Base-by-base conservation (phyloP, 1,284 basidiomycete species). In the Cryptococcus sp. region DNA sequence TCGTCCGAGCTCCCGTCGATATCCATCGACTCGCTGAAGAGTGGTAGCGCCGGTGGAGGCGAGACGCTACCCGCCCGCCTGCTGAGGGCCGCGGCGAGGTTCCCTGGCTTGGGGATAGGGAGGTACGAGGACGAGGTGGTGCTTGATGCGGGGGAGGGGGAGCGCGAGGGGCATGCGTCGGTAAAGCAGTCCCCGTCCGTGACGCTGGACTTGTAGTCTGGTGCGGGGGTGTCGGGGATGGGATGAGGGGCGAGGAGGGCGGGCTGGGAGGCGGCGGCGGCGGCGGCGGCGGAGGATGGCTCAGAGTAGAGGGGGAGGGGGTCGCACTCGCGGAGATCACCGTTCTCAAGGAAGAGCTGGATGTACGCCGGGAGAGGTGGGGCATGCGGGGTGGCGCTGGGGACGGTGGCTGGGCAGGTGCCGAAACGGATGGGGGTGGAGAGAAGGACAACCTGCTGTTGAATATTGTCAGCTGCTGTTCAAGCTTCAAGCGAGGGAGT, bases 281-380 rank as follows among this genome's bases (percentile, higher is more conserved):
- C 15, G 43, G 11, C 0, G 43, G n/a, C 24, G 24, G 28, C 18
- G 42, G 15, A 11, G 11, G 18, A 23, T 15, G 28, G 23, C 37
- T 33, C 33, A 9, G 39, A 50, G 61, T 77, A 77, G 4, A 73
- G 49, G 3, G 76, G 76, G 6, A 77, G 56, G 9, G 72, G 64
- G 49, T 76, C 76, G 49, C 74, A 71, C 49, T 71, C 67, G 33
- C 70, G 60, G 21, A 58, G 36, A 36, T 70, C 68, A 15, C 76
- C 75, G 48, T 76, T 76, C 64, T 76, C 75, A 50, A 72, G 67
- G 62, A 69, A 77, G 15, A 77, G 60, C 53, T 72, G 69, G 37
- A 68, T 62, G 56, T 76, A 77, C 3, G 75, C 64, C 3, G 76
- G 75, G 0, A 76, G 67, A 7, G 35, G 36, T 16, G 46, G 28